Evolutionary conservation across 2,329 filamentous ascomycete species (phyloP), one percentile per base, ranked within the genome.

Genomic region (Trichoderma sp.): DNA sequence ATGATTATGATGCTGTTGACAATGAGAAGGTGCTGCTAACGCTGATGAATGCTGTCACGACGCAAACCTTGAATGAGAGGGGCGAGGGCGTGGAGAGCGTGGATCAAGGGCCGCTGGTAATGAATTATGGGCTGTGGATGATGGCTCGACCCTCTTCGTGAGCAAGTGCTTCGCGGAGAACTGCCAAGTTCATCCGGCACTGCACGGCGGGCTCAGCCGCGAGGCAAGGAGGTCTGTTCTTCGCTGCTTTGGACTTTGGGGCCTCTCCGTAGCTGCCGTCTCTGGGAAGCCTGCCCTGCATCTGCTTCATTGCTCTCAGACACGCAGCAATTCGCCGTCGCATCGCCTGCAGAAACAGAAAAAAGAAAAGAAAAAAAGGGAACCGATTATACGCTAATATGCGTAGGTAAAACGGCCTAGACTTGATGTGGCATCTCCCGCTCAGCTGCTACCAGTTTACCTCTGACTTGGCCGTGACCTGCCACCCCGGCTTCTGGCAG

Each of bases 321-420:
- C 68, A 73, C 70, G n/a, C 68, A 72, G 63, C 72, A 60, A 73
- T 72, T 69, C 73, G 72, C 64, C 61, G 67, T 71, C 73, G 72
- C 70, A 73, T 66, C 51, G 21, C 75, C 34, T 58, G 73, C 15
- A 66, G 47, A 26, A 66, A 36, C 36, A 43, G 34, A 53, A 24
- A 56, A 57, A n/a, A 57, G 26, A 62, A 39, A 43, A 47, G n/a
- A 47, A 43, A 64, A 58, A 63, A 51, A 30, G 18, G 21, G 32
- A 43, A 57, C 51, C 51, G 64, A 34, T 34, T 34, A 12, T 34
- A 18, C 53, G 39, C 58, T 62, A 71, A 28, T 75, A 56, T 69
- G 74, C 62, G 24, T 78, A 66, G 71, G 65, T 53, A 57, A 68
- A 58, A 28, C 57, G 26, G 36, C n/a, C 62, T 51, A n/a, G 47